phyloP scores from a whole-genome alignment of 2,329 filamentous ascomycete species.

The Arthrobotrys pseudoclavata region DNA sequence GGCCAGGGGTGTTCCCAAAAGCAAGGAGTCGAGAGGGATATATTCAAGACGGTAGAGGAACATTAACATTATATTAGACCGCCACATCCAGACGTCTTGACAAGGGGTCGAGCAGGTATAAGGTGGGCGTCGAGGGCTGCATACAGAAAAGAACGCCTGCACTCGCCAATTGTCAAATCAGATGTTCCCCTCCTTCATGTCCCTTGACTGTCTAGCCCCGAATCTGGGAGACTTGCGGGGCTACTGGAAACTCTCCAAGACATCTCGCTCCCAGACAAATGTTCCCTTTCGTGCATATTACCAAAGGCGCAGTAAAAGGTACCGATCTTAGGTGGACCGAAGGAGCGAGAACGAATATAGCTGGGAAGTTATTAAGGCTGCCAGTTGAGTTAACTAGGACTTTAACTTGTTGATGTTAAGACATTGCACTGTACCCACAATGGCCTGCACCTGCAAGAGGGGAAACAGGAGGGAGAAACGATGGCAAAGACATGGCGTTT shows the following conservation, averaged over 20 bases:
- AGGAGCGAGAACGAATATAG: constrained; percentile 30
- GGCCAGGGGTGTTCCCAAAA: constrained; percentile 45
- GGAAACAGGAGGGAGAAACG: constrained; percentile 26
- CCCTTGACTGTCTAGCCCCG: constrained; percentile 28
- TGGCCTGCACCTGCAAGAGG: constrained; percentile 25
- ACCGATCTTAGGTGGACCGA: constrained; percentile 58
- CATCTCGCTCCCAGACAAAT: constrained; percentile 57
- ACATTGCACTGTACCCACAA: constrained; percentile 35
- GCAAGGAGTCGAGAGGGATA: constrained; percentile 56
- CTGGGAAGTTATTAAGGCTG: constrained; percentile 1
- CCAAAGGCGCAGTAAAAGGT: constrained; percentile 57
- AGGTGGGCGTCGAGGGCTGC: constrained; percentile 31
- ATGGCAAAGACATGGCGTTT: constrained; percentile 52
- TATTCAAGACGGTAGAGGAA: constrained; percentile 37
- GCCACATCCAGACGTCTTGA: constrained; percentile 51
- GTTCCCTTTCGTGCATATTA: constrained; percentile 52
- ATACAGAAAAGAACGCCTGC: constrained; percentile 32
- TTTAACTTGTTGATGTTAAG: constrained; percentile 25
- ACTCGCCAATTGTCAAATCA: constrained; percentile 60
- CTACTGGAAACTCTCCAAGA: constrained; percentile 50
- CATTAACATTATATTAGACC: constrained; percentile 48
- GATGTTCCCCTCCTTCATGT: constrained; percentile 33
- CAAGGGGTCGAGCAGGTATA: constrained; percentile 53
- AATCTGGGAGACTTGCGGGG: constrained; percentile 42
- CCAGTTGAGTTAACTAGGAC: constrained; percentile 3